Evolutionary conservation across 2,329 filamentous ascomycete genomes (phyloP), one percentile per base, ranked within the genome.

Genomic region (Aspergillus sergii): DNA sequence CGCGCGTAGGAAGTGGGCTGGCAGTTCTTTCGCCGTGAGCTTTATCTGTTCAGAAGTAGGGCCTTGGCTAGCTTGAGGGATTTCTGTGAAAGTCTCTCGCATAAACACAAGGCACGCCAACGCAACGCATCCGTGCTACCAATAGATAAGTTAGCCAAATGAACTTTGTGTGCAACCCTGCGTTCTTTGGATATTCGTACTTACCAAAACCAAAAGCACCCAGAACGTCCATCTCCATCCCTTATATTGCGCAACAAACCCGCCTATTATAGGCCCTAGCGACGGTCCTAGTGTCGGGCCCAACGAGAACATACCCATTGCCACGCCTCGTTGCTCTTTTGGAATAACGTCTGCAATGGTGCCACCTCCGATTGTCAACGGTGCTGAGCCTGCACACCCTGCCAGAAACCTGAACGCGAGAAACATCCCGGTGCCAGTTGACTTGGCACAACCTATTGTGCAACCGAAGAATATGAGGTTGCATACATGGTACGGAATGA

Each of bases 1-100:
- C 16, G n/a, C 41, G 19, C 10, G 41, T n/a, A 21, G n/a, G 41
- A 45, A 21, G 19, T 45, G 34, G 14, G 34, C 12, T 36, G 34
- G 34, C 34, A 16, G 2, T 1, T 5, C 4, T 2, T 36, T 16
- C 34, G 34, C 5, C 14, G 5, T 5, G 14, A 16, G 14, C 34
- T 14, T 16, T 36, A 16, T 6, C 34, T 36, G 4, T 16, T 36
- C 34, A 7, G 14, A 16, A 6, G 14, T 5, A 36, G 5, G 14
- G n/a, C 7, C 0, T 8, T n/a, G n/a, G 9, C 9, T 1, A 21
- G 1, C 41, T 11, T 9, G 41, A 45, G 10, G n/a, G 0, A 2
- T 11, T 11, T 11, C 2, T n/a, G 41, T 19, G 19, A n/a, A 21
- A 10, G 41, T 45, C n/a, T 45, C 41, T 19, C 41, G 41, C 41